These are phyloP conservation scores for Pythium insidiosum DNA, from an alignment of 352 stramenopile genomes.

Conservation along the genomic window DNA sequence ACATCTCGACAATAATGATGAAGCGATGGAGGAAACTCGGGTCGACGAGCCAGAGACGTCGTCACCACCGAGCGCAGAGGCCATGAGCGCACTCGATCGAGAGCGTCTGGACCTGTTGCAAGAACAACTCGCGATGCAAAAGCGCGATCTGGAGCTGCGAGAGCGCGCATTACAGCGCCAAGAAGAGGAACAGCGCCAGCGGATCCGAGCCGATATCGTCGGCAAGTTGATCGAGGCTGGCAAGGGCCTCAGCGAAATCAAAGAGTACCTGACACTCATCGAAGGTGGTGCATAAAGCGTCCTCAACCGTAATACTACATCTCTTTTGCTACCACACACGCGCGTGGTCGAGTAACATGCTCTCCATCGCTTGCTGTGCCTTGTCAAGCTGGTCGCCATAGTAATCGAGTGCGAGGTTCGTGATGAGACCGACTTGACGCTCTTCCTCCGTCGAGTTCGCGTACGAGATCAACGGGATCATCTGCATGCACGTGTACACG, in stretches of 20 bases:
- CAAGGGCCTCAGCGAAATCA: constrained; percentile 13
- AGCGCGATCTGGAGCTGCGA: constrained; percentile 35
- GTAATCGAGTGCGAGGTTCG: constrained; percentile 22
- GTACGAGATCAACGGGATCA: constrained; percentile 17
- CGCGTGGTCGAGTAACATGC: constrained; percentile 17
- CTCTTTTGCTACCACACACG: too few relatives aligned
- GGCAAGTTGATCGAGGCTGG: constrained; percentile 12
- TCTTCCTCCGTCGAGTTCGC: constrained; percentile 1
- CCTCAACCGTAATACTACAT: too few relatives aligned
- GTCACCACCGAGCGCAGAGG: too few relatives aligned
- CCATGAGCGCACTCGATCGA: constrained; percentile 24
- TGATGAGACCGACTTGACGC: constrained; percentile 18
- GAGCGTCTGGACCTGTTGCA: constrained; percentile 28
- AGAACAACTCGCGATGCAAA: constrained; percentile 14
- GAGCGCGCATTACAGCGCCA: constrained; percentile 27
- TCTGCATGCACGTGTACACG: constrained; percentile 21
- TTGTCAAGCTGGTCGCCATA: constrained; percentile 23
- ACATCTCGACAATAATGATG: neutral
- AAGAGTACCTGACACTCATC: constrained; percentile 11
- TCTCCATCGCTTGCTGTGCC: constrained; percentile 23
- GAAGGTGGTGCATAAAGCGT: too few relatives aligned
- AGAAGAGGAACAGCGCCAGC: constrained; percentile 16
- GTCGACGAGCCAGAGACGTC: neutral
- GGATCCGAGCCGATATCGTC: constrained; percentile 13
- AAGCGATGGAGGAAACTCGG: neutral